Conservation (phyloP, 2,329 filamentous ascomycete genomes). For the Hymenoscyphus infarciens region DNA sequence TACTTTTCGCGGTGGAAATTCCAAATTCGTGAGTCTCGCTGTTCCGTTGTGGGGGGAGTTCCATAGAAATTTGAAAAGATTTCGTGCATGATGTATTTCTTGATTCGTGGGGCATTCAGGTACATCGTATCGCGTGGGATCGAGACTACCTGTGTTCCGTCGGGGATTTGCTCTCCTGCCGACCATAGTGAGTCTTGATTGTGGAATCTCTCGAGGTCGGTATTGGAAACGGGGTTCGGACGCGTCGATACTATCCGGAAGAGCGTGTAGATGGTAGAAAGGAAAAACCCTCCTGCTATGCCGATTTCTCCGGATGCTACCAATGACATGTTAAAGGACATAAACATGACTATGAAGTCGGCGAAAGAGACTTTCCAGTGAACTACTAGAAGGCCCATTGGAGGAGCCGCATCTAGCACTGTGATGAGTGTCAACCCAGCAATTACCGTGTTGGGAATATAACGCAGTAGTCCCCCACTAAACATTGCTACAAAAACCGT, state of each 20-base stretch:
- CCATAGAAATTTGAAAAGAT: constrained; percentile 18
- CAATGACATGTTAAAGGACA: constrained; percentile 61
- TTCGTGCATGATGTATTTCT: constrained; percentile 19
- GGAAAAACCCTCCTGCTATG: constrained; percentile 15
- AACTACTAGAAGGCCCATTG: constrained; percentile 40
- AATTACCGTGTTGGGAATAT: constrained; percentile 62
- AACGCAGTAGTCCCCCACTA: constrained; percentile 58
- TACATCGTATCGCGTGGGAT: constrained; percentile 20
- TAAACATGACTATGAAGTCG: constrained; percentile 60
- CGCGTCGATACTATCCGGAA: constrained; percentile 23
- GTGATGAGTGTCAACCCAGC: constrained; percentile 52
- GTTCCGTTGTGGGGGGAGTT: neutral
- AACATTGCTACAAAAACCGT: constrained; percentile 61
- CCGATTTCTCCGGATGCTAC: constrained; percentile 59
- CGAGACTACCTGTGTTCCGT: constrained; percentile 20
- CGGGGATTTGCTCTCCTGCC: constrained; percentile 17
- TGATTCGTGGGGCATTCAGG: constrained; percentile 21
- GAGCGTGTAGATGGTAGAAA: constrained; percentile 22
- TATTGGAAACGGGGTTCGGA: constrained; percentile 8
- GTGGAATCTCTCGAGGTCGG: constrained; percentile 21
- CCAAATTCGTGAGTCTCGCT: constrained; percentile 13
- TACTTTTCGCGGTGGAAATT: constrained; percentile 18
- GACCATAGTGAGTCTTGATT: constrained; percentile 14
- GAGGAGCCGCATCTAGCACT: constrained; percentile 19
- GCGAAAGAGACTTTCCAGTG: constrained; percentile 64